phyloP scores from a whole-genome alignment of 2,329 filamentous ascomycete genomes.

The Plectosphaerella sp. region DNA sequence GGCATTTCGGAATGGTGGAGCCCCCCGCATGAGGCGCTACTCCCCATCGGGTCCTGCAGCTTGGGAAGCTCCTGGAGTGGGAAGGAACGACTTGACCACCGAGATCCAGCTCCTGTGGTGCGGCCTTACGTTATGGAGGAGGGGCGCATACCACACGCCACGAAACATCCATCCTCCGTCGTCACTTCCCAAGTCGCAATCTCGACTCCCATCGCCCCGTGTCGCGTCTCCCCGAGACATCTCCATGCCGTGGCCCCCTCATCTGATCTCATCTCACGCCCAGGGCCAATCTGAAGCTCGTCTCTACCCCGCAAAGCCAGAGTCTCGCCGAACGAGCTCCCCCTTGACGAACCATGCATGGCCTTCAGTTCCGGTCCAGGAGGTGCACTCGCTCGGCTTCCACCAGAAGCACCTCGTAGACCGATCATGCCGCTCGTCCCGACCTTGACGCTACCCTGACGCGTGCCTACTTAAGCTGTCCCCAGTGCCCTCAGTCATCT shows the following conservation, averaged over 20 bases:
- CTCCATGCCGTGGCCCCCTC: neutral
- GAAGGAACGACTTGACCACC: neutral
- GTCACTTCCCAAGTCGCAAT: neutral
- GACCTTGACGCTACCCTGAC: neutral
- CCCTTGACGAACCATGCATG: neutral
- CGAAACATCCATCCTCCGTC: neutral
- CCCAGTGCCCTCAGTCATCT: neutral
- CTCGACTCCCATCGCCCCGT: neutral
- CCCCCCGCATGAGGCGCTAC: neutral
- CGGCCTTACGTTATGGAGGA: constrained; percentile 1
- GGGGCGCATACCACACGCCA: neutral
- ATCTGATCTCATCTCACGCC: neutral
- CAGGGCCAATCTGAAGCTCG: constrained; percentile 2
- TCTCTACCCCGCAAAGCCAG: neutral
- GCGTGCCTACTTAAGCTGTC: neutral
- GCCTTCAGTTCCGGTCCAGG: neutral
- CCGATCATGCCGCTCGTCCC: neutral
- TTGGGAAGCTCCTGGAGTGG: neutral
- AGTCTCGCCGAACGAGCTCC: neutral
- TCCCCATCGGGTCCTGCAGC: neutral
- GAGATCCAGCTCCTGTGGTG: neutral
- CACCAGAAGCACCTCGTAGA: neutral
- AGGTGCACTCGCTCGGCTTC: neutral
- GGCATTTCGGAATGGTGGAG: constrained; percentile 12
- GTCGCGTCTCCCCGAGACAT: neutral